phyloP scores from a whole-genome alignment of 768 basidiomycete genomes.

The Paxillus involutus region DNA sequence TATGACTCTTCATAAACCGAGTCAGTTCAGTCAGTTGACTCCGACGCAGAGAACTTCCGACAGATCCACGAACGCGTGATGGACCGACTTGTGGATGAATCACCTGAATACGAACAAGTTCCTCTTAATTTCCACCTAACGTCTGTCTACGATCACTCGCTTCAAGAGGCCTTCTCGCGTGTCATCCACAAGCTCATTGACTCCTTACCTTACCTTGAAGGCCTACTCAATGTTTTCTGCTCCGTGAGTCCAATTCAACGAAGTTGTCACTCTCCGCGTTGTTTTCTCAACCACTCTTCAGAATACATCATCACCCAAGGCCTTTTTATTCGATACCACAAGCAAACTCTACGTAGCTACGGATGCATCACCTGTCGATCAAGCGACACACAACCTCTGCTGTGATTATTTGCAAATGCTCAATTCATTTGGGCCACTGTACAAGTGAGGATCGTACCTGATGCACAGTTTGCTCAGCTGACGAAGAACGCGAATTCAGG shows the following conservation, averaged over 20 bases:
- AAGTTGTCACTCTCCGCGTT: background rate
- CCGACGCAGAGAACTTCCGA: conserved; percentile 77
- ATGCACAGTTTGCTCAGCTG: background rate
- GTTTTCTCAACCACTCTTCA: conserved; percentile 28
- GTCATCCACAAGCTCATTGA: conserved; percentile 87
- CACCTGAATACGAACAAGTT: conserved; percentile 74
- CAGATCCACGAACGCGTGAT: conserved; percentile 86
- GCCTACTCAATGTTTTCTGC: conserved; percentile 83
- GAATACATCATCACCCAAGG: conserved; percentile 93
- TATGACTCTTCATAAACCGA: conserved; percentile 32
- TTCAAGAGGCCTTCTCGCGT: conserved; percentile 90
- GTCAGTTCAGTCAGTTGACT: background rate
- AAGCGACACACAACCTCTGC: conserved; percentile 83
- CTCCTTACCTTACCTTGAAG: conserved; percentile 83
- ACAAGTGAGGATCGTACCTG: conserved; percentile 53
- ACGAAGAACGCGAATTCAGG: conserved; percentile 11
- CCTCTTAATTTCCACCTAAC: conserved; percentile 88
- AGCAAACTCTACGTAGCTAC: conserved; percentile 92
- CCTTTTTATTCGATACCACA: conserved; percentile 86
- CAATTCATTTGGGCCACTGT: conserved; percentile 81
- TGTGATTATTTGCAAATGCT: conserved; percentile 90
- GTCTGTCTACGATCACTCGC: conserved; percentile 88
- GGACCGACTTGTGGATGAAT: conserved; percentile 78
- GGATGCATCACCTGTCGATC: conserved; percentile 89
- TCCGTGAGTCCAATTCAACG: conserved; percentile 44